phyloP scores from a whole-genome alignment of 352 stramenopile genomes.

The Globisporangium nunn region DNA sequence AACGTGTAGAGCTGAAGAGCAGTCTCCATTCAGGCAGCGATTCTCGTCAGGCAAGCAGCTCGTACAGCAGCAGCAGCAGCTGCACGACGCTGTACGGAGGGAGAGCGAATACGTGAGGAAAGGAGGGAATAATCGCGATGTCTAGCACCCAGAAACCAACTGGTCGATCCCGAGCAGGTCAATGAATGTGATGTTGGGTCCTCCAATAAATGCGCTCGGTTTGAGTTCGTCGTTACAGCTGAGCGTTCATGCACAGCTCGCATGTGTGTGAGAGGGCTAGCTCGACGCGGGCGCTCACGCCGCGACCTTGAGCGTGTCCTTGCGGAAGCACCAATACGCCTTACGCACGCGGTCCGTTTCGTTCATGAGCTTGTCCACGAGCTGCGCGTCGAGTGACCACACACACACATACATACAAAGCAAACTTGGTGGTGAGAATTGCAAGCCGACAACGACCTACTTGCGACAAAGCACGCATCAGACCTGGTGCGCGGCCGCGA shows the following conservation, averaged over 20 bases:
- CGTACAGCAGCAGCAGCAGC: not conserved
- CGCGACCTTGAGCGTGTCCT: slow-evolving; percentile 29
- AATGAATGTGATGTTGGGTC: too few relatives aligned
- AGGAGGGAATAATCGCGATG: not conserved
- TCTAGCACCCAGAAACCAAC: not conserved
- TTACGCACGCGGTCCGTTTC: slow-evolving; percentile 67
- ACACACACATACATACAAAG: not conserved
- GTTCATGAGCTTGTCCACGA: slow-evolving; percentile 62
- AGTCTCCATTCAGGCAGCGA: not conserved
- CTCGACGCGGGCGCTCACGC: slow-evolving; percentile 1
- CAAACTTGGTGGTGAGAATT: not conserved
- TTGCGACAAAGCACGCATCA: not conserved
- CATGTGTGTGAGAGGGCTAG: not conserved
- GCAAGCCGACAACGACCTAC: not conserved
- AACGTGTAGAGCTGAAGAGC: slow-evolving; percentile 35
- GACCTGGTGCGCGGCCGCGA: slow-evolving; percentile 36
- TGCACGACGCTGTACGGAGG: too few relatives aligned
- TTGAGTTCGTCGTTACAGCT: not conserved
- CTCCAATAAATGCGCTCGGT: not conserved
- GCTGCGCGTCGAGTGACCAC: slow-evolving; percentile 14
- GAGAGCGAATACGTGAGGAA: not conserved
- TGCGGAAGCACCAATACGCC: slow-evolving; percentile 70
- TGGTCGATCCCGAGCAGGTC: too few relatives aligned
- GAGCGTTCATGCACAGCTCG: slow-evolving; percentile 2
- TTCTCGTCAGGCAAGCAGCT: not conserved